These are phyloP conservation scores for Cyberlindnera xylosilytica DNA, from an alignment of 805 yeast species.

Conservation along the genomic window DNA sequence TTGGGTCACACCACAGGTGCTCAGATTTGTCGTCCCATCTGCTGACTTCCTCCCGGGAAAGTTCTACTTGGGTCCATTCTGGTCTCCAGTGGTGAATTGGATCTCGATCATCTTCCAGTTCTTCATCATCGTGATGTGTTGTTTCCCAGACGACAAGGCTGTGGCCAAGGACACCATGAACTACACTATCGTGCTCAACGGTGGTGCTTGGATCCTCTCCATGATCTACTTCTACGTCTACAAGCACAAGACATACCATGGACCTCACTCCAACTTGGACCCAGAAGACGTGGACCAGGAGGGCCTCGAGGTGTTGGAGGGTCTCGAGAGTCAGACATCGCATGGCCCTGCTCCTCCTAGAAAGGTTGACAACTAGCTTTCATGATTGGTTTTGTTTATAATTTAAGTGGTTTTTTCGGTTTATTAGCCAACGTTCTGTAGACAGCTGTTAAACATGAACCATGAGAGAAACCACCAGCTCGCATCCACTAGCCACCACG, in stretches of 20 bases:
- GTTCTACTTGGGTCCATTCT: slow-evolving; percentile 51
- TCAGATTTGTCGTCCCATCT: slow-evolving; percentile 36
- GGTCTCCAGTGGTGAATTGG: slow-evolving; percentile 41
- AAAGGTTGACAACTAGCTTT: background rate
- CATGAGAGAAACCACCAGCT: no score
- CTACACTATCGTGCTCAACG: slow-evolving; percentile 63
- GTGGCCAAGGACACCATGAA: slow-evolving; percentile 47
- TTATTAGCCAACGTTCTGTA: no score
- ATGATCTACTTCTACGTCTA: slow-evolving; percentile 47
- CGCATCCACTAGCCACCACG: no score
- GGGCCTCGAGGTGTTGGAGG: background rate
- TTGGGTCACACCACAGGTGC: slow-evolving; percentile 58
- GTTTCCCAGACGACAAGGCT: slow-evolving; percentile 55
- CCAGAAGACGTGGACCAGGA: background rate
- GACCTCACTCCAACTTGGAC: slow-evolving; percentile 38
- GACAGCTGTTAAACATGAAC: no score
- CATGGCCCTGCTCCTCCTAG: slow-evolving; percentile 1
- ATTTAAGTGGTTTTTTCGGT: no score
- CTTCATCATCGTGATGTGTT: slow-evolving; percentile 50
- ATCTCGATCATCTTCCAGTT: slow-evolving; percentile 45
- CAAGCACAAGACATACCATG: slow-evolving; percentile 54
- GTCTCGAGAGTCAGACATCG: background rate
- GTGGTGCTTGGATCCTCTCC: slow-evolving; percentile 56
- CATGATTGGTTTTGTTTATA: no score
- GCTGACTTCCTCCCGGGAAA: slow-evolving; percentile 55